These are phyloP conservation scores for Sugiyamaella marilandica DNA, from an alignment of 805 yeast species.

Conservation along the genomic window DNA sequence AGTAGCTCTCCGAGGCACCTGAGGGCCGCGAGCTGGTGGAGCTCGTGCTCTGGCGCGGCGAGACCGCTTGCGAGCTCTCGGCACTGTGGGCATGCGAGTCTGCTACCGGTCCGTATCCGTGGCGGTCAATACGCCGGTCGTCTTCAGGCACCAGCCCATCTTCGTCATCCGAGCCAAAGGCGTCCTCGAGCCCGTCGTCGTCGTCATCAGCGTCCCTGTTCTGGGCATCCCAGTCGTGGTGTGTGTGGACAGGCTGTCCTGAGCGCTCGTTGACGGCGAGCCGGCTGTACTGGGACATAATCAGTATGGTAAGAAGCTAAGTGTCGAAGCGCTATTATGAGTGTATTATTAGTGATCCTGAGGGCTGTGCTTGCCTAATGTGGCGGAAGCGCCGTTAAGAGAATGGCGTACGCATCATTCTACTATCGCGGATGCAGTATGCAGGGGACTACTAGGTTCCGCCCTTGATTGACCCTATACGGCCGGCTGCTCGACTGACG, in stretches of 20 bases:
- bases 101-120: background rate
- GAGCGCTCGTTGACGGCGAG: background rate
- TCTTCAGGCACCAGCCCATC: constrained; percentile 1
- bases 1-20: background rate
- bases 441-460: no score
- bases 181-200: constrained; percentile 7
- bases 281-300: background rate
- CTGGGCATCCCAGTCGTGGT: background rate
- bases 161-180: constrained; percentile 2
- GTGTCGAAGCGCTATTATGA: no score
- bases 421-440: no score
- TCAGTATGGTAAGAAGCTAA: background rate
- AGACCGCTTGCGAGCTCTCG: background rate
- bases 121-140: background rate
- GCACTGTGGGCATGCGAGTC: background rate
- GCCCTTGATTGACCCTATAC: no score
- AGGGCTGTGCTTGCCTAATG: background rate
- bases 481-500: no score
- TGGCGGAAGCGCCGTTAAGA: no score
- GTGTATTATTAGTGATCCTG: background rate
- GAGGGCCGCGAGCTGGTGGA: background rate
- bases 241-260: background rate
- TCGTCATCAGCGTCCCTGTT: background rate
- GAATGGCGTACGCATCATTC: no score
- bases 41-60: background rate